Base-by-base conservation (phyloP, 805 yeast species). In the Sugiyamaella floridensis region DNA sequence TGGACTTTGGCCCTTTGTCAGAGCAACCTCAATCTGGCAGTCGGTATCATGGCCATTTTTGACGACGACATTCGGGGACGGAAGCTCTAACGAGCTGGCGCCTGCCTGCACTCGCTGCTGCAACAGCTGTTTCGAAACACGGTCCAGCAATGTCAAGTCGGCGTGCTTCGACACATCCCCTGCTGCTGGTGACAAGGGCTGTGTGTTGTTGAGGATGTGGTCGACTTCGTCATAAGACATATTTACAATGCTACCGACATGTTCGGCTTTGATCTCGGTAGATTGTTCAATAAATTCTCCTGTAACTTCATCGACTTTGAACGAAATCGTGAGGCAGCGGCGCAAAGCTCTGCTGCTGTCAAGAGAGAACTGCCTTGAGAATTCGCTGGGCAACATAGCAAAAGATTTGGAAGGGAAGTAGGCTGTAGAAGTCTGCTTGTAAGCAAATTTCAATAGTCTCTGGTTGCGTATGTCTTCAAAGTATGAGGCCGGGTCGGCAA, bases 401-500 rank as follows among this genome's bases (percentile, higher is more conserved):
- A 75, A 66, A 0, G 81, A 79, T 0, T 72, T 71, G 43, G 82
- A 85, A 0, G 95, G 92, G 19, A 85, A 75, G 63, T 90, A 92
- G 0, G 83, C 75, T 0, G 97, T 88, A 19, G 80, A 69, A 0
- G 83, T 79, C 58, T 82, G 76, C 45, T 73, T 74, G 56, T 74
- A 77, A 0, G 95, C 96, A 49, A 80, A 75, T 45, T 74, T 68
- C 15, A 83, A 71, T 20, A 82, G 57, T 1, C 61, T 57, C 14
- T 64, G 41, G 18, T 52, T 52, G 9, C 37, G 29, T 3, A 56
- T 48, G 8, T 41, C 18, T n/a, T 65, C 52, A 87, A 67, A 56
- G 76, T 79, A 18, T 0, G 96, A 83, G 0, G 88, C 74, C 0
- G 97, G 97, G 65, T 92, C 89, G 1, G 98, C 97, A 56, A 92